A percentile compares a stretch with the other conserved stretches of the same genome.
phyloP scores from a whole-genome alignment of 176 grass and related monocot genomes.

The Triticum urartu region DNA sequence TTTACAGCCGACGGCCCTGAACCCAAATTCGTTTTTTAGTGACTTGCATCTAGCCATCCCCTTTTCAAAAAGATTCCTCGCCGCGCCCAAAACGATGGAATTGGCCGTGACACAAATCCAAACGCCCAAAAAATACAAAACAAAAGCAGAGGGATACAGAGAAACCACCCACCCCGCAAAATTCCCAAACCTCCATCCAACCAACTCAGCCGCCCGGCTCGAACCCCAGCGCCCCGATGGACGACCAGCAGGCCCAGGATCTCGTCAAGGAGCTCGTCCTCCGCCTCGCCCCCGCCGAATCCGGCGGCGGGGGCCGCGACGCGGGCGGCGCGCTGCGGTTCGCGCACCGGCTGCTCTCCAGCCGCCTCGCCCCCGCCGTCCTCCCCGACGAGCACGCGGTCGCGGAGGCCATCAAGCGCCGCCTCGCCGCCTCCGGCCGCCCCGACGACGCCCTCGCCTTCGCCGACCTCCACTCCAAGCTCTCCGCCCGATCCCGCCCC shows the following conservation, averaged over 20 bases:
- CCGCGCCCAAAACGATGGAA: constrained; percentile 27
- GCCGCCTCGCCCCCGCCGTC: constrained; percentile 65
- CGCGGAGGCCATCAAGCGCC: constrained; percentile 87
- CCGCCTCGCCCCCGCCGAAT: constrained; percentile 52
- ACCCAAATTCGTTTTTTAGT: too few species aligned
- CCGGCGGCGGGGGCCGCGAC: constrained; percentile 25
- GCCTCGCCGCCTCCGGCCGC: constrained; percentile 66
- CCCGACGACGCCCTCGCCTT: constrained; percentile 76
- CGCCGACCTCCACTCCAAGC: constrained; percentile 89
- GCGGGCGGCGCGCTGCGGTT: constrained; percentile 56
- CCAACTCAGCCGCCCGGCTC: background rate
- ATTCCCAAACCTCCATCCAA: constrained; percentile 21
- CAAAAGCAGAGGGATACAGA: background rate
- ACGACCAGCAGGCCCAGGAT: constrained; percentile 81
- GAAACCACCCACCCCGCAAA: constrained; percentile 2
- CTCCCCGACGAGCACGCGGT: constrained; percentile 80
- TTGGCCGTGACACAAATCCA: background rate
- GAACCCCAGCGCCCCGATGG: constrained; percentile 84
- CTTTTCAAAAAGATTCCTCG: constrained; percentile 31
- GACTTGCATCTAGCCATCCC: background rate
- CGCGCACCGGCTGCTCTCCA: constrained; percentile 76
- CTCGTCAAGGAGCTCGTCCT: constrained; percentile 82
- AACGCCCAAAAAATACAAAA: background rate
- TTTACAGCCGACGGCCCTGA: too few species aligned
- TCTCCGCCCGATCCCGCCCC: constrained; percentile 59